These are phyloP conservation scores for Heliocybe sulcata DNA, from an alignment of 1,284 basidiomycete species.

Conservation along the genomic window DNA sequence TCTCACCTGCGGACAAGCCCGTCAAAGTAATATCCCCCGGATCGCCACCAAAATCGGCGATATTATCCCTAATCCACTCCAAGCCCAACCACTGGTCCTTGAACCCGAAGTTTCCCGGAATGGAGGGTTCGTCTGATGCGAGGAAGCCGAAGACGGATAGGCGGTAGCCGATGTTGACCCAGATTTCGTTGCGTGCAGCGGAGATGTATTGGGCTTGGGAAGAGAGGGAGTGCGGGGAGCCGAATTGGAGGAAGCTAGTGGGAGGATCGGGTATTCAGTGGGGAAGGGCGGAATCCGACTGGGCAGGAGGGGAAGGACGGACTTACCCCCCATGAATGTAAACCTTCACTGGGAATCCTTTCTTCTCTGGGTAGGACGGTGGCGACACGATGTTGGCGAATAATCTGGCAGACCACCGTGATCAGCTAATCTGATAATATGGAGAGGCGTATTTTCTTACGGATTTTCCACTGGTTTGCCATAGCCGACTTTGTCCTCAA, in stretches of 20 bases:
- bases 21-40: conserved; percentile 51
- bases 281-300: background rate
- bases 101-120: conserved; percentile 72
- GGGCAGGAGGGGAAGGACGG: background rate
- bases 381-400: conserved; percentile 68
- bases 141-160: conserved; percentile 72
- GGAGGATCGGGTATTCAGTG: conserved; percentile 1
- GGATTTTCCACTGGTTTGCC: conserved; percentile 67
- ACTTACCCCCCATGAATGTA: conserved; percentile 70
- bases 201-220: conserved; percentile 63
- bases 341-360: conserved; percentile 57
- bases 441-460: conserved; percentile 25
- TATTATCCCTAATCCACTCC: conserved; percentile 55
- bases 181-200: conserved; percentile 56
- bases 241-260: conserved; percentile 71
- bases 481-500: conserved; percentile 52
- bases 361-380: conserved; percentile 39
- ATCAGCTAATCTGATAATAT: background rate
- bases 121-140: conserved; percentile 47
- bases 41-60: conserved; percentile 53
- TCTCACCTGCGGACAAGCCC: conserved; percentile 61
- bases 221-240: conserved; percentile 52
- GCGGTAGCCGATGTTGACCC: conserved; percentile 68
- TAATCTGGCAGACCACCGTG: conserved; percentile 27
- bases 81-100: conserved; percentile 69